Evolutionary conservation across 2,329 filamentous ascomycete species (phyloP).

Genomic region (Arthroderma sp.): DNA sequence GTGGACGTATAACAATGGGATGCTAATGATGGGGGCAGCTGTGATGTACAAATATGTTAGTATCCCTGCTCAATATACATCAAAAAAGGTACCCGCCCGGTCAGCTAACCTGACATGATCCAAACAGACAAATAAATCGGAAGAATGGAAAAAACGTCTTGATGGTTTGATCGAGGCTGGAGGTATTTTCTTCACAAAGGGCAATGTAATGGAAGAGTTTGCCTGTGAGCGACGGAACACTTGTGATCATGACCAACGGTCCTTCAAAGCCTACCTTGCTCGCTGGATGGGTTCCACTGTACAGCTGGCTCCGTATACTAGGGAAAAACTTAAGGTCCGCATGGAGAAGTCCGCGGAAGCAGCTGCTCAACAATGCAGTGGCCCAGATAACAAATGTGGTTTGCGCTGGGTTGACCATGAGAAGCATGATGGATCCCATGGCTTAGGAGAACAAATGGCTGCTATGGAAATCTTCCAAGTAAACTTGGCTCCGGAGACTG

Average conservation of each 20-base stretch:
- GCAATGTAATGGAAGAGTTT: slow-evolving; percentile 44
- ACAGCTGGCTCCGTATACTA: slow-evolving; percentile 45
- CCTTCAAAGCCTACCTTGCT: slow-evolving; percentile 53
- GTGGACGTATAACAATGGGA: slow-evolving; percentile 46
- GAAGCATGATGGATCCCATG: slow-evolving; percentile 43
- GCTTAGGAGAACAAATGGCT: slow-evolving; percentile 59
- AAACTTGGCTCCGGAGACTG: slow-evolving; percentile 31
- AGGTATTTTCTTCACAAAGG: slow-evolving; percentile 39
- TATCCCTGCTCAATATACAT: neutral
- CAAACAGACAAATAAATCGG: slow-evolving; percentile 22
- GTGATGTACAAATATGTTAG: slow-evolving; percentile 43
- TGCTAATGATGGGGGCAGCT: slow-evolving; percentile 43
- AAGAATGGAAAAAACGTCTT: slow-evolving; percentile 40
- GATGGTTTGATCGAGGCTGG: slow-evolving; percentile 42
- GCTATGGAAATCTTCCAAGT: slow-evolving; percentile 52
- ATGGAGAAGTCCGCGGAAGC: slow-evolving; percentile 40
- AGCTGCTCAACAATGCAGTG: slow-evolving; percentile 31
- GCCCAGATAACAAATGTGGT: slow-evolving; percentile 15
- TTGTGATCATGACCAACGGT: slow-evolving; percentile 51
- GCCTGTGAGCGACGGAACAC: slow-evolving; percentile 43
- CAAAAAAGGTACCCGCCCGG: neutral
- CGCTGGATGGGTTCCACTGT: slow-evolving; percentile 47
- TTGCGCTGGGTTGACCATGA: slow-evolving; percentile 28
- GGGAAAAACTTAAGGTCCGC: slow-evolving; percentile 37
- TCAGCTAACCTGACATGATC: too few relatives aligned